Conservation (phyloP, 78 protist species). For the Creolimax fragrantissima region DNA sequence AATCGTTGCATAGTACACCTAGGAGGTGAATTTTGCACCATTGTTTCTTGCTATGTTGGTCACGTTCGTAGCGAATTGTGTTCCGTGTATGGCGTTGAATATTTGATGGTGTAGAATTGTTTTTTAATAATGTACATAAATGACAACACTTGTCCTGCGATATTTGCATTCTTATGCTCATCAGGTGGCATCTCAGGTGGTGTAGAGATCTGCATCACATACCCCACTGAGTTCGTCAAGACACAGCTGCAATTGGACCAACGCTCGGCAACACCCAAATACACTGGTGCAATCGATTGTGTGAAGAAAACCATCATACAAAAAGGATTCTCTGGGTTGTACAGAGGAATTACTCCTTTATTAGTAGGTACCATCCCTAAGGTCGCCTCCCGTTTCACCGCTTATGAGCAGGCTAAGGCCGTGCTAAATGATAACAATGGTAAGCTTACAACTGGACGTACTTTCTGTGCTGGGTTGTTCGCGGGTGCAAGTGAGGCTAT, state of each 20-base stretch:
- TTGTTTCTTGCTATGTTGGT: too few species aligned
- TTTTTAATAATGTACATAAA: too few species aligned
- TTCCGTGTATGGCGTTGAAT: too few species aligned
- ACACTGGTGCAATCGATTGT: neutral
- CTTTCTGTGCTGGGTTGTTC: slow-evolving; percentile 13
- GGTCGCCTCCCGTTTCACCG: slow-evolving; percentile 35
- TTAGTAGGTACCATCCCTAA: slow-evolving; percentile 36
- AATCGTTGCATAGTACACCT: too few species aligned
- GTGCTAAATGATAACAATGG: slow-evolving; percentile 17
- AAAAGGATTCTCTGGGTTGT: neutral
- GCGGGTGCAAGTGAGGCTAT: slow-evolving; percentile 40
- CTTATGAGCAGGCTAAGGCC: neutral
- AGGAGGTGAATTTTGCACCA: too few species aligned
- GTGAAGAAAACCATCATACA: neutral
- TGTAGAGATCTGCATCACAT: slow-evolving; percentile 36
- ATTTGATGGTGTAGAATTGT: too few species aligned
- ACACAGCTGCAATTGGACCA: slow-evolving; percentile 39
- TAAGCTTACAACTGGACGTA: neutral
- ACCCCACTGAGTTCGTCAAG: slow-evolving; percentile 50
- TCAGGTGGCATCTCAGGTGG: slow-evolving; percentile 32
- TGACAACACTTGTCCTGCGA: too few species aligned
- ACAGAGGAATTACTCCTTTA: slow-evolving; percentile 27
- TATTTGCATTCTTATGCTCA: neutral
- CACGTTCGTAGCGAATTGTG: too few species aligned
- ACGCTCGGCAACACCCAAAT: slow-evolving; percentile 17